Conservation (phyloP, 352 stramenopile genomes). For the Globisporangium mamillatum region DNA sequence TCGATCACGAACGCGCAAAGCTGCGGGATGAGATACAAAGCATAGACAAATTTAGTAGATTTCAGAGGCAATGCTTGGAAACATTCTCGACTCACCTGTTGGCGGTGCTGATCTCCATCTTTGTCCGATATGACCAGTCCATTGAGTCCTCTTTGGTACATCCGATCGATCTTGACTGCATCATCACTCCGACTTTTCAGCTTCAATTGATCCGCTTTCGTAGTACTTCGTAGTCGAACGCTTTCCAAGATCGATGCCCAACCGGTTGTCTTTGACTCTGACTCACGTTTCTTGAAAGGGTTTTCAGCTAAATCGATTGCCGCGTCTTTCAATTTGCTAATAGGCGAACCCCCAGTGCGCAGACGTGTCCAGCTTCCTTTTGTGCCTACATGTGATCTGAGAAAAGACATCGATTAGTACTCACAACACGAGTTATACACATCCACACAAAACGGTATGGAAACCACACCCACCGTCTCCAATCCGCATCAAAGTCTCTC, state of each 20-base stretch:
- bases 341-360: background rate
- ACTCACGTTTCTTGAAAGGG: slow-evolving; percentile 11
- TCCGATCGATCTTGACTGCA: slow-evolving; percentile 5
- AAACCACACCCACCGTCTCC: slow-evolving; percentile 32
- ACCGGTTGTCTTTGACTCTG: background rate
- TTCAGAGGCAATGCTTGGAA: background rate
- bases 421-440: slow-evolving; percentile 6
- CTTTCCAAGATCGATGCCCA: slow-evolving; percentile 5
- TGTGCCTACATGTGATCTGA: slow-evolving; percentile 6
- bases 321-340: background rate
- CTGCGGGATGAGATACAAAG: slow-evolving; percentile 14
- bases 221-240: background rate
- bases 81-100: slow-evolving; percentile 7
- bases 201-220: background rate
- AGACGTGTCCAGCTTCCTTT: background rate
- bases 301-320: slow-evolving; percentile 2
- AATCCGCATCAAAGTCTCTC: slow-evolving; percentile 55
- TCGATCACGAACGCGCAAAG: slow-evolving; percentile 30
- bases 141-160: slow-evolving; percentile 32
- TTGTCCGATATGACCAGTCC: slow-evolving; percentile 19
- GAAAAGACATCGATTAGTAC: slow-evolving; percentile 1
- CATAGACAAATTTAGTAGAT: slow-evolving; percentile 10
- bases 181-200: background rate
- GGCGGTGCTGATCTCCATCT: slow-evolving; percentile 15
- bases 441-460: background rate